These are phyloP conservation scores for Cymodocea nodosa DNA, from an alignment of 116 monocot species.

Conservation along the genomic window DNA sequence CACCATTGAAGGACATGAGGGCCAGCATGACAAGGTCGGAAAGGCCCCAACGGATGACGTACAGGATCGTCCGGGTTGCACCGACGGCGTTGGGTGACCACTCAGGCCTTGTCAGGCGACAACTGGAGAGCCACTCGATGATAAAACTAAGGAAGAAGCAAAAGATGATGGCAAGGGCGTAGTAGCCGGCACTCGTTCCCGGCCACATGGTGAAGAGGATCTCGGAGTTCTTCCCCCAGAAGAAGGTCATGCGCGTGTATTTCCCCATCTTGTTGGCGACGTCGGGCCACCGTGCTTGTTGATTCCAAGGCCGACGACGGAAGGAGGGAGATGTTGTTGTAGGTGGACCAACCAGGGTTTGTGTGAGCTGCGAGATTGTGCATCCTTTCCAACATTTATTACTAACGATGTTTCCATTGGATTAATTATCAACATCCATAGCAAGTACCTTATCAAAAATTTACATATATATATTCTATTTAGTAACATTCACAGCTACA, in stretches of 20 bases:
- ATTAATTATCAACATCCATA: too few relatives aligned
- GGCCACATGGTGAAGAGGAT: slow-evolving; percentile 65
- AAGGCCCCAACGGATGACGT: slow-evolving; percentile 20
- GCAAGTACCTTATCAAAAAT: too few relatives aligned
- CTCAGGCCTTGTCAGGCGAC: neutral
- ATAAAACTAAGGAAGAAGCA: slow-evolving; percentile 30
- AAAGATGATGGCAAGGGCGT: slow-evolving; percentile 34
- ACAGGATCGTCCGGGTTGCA: slow-evolving; percentile 15
- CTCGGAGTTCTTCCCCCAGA: slow-evolving; percentile 36
- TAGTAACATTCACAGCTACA: too few relatives aligned
- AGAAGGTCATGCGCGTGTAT: slow-evolving; percentile 23
- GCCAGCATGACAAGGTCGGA: slow-evolving; percentile 44
- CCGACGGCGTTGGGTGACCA: slow-evolving; percentile 5
- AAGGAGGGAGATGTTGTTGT: too few relatives aligned
- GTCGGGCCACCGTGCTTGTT: too few relatives aligned
- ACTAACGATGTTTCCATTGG: too few relatives aligned
- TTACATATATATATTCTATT: too few relatives aligned
- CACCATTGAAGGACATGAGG: slow-evolving; percentile 59
- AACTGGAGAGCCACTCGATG: slow-evolving; percentile 7
- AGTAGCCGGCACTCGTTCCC: slow-evolving; percentile 32
- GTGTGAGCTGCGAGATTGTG: too few relatives aligned
- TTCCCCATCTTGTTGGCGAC: slow-evolving; percentile 2
- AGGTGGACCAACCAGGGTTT: too few relatives aligned
- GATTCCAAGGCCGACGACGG: too few relatives aligned
- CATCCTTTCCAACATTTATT: too few relatives aligned